These are phyloP conservation scores for Rhododendron kiyosumense DNA, from an alignment of 148 eudicot species.

Conservation along the genomic window DNA sequence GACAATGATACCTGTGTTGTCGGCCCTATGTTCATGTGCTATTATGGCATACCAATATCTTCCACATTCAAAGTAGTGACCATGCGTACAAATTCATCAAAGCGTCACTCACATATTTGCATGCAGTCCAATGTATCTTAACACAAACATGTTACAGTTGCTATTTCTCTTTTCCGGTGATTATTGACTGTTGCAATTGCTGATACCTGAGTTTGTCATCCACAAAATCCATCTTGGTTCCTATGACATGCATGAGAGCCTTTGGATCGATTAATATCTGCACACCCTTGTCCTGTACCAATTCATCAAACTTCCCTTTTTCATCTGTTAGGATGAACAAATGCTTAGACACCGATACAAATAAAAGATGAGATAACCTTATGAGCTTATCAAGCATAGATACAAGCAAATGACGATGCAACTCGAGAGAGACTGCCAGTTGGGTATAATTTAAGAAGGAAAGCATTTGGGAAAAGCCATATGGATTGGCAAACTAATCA, in stretches of 20 bases:
- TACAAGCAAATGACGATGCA: neutral
- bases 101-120: neutral
- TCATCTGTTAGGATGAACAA: constrained; percentile 47
- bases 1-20: neutral
- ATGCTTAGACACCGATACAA: neutral
- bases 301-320: constrained; percentile 92
- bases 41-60: neutral
- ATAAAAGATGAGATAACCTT: neutral
- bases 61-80: neutral
- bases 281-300: constrained; percentile 90
- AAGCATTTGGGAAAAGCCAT: neutral
- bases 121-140: neutral
- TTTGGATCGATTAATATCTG: constrained; percentile 91
- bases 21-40: neutral
- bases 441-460: neutral
- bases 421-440: neutral
- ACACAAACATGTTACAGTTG: neutral
- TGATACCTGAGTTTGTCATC: constrained; percentile 88
- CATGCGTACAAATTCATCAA: neutral
- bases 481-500: neutral
- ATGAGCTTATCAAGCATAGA: neutral
- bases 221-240: constrained; percentile 92
- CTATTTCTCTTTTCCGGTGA: neutral
- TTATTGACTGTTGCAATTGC: neutral
- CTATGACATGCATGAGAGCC: constrained; percentile 96